These are phyloP conservation scores for Geotrichum bryndzae DNA, from an alignment of 1,139 yeast genomes.

Conservation along the genomic window DNA sequence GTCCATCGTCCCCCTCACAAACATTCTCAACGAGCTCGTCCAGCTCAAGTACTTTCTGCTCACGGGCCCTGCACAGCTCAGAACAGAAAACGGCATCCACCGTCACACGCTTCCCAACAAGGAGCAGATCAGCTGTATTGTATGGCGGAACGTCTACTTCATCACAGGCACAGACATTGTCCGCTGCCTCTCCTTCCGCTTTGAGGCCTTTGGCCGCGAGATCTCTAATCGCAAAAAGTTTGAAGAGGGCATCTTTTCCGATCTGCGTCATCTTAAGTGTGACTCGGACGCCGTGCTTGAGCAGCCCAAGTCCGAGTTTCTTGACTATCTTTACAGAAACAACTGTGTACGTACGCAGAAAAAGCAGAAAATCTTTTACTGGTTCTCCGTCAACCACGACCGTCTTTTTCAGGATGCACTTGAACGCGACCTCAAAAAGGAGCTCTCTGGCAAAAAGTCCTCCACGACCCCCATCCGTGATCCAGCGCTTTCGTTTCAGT, in stretches of 20 bases:
- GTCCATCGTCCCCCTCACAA: slow-evolving; percentile 13
- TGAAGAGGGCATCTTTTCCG: slow-evolving; percentile 94
- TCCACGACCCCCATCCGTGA: slow-evolving; percentile 39
- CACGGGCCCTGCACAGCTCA: slow-evolving; percentile 17
- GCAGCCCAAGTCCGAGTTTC: slow-evolving; percentile 78
- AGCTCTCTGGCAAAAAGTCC: slow-evolving; percentile 37
- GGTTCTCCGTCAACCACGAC: slow-evolving; percentile 96
- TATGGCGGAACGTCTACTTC: slow-evolving; percentile 85
- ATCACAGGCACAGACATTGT: slow-evolving; percentile 96
- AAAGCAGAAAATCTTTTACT: slow-evolving; percentile 92
- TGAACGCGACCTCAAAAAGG: slow-evolving; percentile 86
- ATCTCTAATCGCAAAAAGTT: slow-evolving; percentile 85
- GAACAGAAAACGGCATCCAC: slow-evolving; percentile 14
- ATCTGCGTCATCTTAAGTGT: slow-evolving; percentile 77
- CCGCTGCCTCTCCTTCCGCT: slow-evolving; percentile 80
- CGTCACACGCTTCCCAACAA: slow-evolving; percentile 68
- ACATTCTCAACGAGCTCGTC: slow-evolving; percentile 14
- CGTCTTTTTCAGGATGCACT: slow-evolving; percentile 88
- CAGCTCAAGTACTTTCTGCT: slow-evolving; percentile 17
- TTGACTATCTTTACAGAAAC: slow-evolving; percentile 78
- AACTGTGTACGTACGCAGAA: slow-evolving; percentile 90
- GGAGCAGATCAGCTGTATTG: slow-evolving; percentile 86
- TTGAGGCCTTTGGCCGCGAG: slow-evolving; percentile 83
- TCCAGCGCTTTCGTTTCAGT: slow-evolving; percentile 40
- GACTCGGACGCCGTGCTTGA: slow-evolving; percentile 86